Evolutionary conservation across 768 basidiomycete species (phyloP).

Genomic region (Strobilomyces confusus): DNA sequence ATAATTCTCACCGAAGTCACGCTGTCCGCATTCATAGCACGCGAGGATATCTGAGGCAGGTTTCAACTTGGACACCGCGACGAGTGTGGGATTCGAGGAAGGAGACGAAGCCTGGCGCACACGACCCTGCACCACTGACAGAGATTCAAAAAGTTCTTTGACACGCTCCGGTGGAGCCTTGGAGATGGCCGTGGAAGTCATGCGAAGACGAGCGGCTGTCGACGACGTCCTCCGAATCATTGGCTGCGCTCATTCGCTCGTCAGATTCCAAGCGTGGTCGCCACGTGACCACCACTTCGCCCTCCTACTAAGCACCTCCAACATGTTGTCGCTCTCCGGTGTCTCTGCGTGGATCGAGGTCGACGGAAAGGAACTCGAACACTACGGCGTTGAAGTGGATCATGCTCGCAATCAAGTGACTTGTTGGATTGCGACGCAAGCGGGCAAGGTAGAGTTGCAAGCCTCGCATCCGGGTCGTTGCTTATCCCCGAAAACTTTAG

Average conservation of each 20-base stretch:
- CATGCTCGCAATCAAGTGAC: constrained; percentile 15
- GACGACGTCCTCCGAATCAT: constrained; percentile 5
- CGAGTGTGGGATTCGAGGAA: constrained; percentile 42
- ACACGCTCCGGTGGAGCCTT: constrained; percentile 40
- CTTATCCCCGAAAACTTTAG: constrained; percentile 13
- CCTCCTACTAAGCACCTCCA: background rate
- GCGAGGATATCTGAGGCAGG: constrained; percentile 82
- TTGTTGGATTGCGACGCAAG: constrained; percentile 30
- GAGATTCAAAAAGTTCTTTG: constrained; percentile 49
- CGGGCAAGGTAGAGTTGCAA: constrained; percentile 24
- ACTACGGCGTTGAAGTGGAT: constrained; percentile 22
- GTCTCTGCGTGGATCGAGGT: constrained; percentile 29
- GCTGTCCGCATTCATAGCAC: constrained; percentile 75
- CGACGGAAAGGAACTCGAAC: constrained; percentile 24
- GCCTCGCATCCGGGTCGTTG: background rate
- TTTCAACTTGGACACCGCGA: constrained; percentile 94
- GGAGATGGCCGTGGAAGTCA: constrained; percentile 14
- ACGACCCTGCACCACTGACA: constrained; percentile 49
- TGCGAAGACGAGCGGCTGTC: constrained; percentile 8
- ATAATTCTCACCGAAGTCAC: constrained; percentile 98
- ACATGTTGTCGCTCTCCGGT: constrained; percentile 21
- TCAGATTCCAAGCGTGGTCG: background rate
- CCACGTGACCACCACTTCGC: constrained; percentile 16
- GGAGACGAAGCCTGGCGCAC: constrained; percentile 37
- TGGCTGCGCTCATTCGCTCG: background rate